Percentiles rank a stretch among this genome's conserved stretches.
Evolutionary conservation across 352 stramenopile species (phyloP).

Genomic region (Globisporangium nagaii): DNA sequence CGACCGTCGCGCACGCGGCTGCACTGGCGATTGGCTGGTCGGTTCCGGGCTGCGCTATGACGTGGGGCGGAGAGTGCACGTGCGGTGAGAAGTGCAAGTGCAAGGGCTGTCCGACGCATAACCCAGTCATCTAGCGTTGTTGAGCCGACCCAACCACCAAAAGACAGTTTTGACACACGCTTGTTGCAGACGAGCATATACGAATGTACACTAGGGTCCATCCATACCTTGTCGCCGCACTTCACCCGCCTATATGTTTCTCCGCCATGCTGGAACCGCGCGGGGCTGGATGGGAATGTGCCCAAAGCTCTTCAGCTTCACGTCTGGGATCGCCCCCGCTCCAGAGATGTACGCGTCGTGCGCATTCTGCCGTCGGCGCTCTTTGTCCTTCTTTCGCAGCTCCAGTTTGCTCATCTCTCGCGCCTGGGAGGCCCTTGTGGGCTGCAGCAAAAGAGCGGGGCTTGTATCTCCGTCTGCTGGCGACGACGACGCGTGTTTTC

Average conservation of each 20-base stretch:
- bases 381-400: slow-evolving; percentile 27
- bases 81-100: slow-evolving; percentile 79
- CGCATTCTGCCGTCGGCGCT: slow-evolving; percentile 33
- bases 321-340: slow-evolving; percentile 34
- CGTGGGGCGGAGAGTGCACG: slow-evolving; percentile 68
- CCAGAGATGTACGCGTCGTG: slow-evolving; percentile 56
- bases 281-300: slow-evolving; percentile 62
- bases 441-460: slow-evolving; percentile 23
- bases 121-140: slow-evolving; percentile 29
- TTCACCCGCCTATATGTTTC: slow-evolving; percentile 50
- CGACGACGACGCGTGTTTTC: not conserved
- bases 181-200: too few relatives aligned
- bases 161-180: too few relatives aligned
- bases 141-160: too few relatives aligned
- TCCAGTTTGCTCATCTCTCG: slow-evolving; percentile 41
- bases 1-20: slow-evolving; percentile 69
- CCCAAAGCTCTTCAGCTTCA: slow-evolving; percentile 65
- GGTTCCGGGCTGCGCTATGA: slow-evolving; percentile 77
- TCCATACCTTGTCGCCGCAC: too few relatives aligned
- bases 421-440: slow-evolving; percentile 51
- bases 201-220: too few relatives aligned
- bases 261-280: slow-evolving; percentile 49
- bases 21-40: slow-evolving; percentile 73
- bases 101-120: slow-evolving; percentile 69
- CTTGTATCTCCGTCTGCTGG: not conserved